Evolutionary conservation across 1,139 yeast genomes (phyloP), one percentile per base, ranked within the genome.

Genomic region (Lodderomyces pseudojiufengensis): DNA sequence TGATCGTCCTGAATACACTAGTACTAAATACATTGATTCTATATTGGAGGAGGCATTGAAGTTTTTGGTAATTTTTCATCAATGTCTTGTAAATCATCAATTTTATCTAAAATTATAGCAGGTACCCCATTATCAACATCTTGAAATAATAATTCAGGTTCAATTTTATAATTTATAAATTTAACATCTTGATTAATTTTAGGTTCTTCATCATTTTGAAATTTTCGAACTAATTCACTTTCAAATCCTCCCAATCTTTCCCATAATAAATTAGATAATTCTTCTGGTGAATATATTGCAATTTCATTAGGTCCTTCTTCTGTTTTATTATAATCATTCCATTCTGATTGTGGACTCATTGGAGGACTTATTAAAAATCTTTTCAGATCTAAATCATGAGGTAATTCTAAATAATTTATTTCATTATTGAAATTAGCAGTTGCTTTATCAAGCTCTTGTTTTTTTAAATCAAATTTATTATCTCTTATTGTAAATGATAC

Each of bases 331-430:
- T 70, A 70, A 41, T 66, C 65, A 44, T 68, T 63, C 76, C 76
- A 70, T 35, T 65, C 76, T 1, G 66, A 52, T 2, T 69, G 73
- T 1, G 76, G 76, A 7, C 73, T 66, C n/a, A 63, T 46, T 5
- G 76, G 76, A 1, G 76, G 76, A 18, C 72, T 66, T 20, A 70
- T 70, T 35, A 70, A 63, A 39, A 69, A 70, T 21, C 75, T 45
- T 33, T 61, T 54, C 33, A 63, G 57, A 8, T 64, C 67, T 12
- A 50, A 55, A 34, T 70, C 73, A 49, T 60, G 60, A 2, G 76
- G 76, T 15, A 70, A 50, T 44, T 68, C 73, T 39, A 70, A 52
- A 44, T 57, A 70, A 26, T 62, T 64, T 9, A 51, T 45, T 5
- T 37, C 36, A 11, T 33, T 28, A 26, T 28, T 16, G 8, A 15